Conservation (phyloP, 495 filamentous ascomycete genomes). For the Aspergillus bridgeri region DNA sequence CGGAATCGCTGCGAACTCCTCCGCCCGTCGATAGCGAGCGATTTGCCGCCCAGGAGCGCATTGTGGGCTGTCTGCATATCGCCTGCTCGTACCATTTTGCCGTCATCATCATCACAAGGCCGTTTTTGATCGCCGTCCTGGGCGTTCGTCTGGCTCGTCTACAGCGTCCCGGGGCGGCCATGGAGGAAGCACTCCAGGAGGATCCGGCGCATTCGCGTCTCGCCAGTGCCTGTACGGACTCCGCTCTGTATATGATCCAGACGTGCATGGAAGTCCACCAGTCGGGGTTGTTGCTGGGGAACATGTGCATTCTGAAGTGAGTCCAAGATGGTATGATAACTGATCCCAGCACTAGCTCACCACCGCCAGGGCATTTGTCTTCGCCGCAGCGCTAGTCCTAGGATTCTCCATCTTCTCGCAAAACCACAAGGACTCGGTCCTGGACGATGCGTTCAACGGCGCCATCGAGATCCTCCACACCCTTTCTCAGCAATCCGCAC, state of each 20-base stretch:
- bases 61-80: conserved; percentile 38
- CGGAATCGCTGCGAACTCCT: conserved; percentile 23
- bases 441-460: conserved; percentile 31
- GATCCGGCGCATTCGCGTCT: conserved; percentile 34
- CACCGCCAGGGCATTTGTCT: conserved; percentile 33
- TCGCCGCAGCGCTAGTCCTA: conserved; percentile 40
- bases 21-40: conserved; percentile 19
- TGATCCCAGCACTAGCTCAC: conserved; percentile 9
- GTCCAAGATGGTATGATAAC: not conserved
- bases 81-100: conserved; percentile 45
- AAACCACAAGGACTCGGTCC: conserved; percentile 27
- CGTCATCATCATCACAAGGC: conserved; percentile 40
- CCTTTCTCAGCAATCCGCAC: conserved; percentile 34
- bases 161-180: conserved; percentile 15
- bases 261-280: conserved; percentile 36
- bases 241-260: conserved; percentile 41
- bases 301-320: conserved; percentile 40
- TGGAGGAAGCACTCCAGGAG: conserved; percentile 17
- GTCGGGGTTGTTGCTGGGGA: conserved; percentile 29
- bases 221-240: conserved; percentile 37
- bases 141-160: conserved; percentile 35
- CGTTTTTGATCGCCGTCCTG: conserved; percentile 37
- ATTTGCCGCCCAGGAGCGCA: conserved; percentile 22
- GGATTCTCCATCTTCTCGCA: conserved; percentile 44
- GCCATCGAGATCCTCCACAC: conserved; percentile 31